Evolutionary conservation across 495 filamentous ascomycete genomes (phyloP).

Genomic region (Cenococcum geophilum): DNA sequence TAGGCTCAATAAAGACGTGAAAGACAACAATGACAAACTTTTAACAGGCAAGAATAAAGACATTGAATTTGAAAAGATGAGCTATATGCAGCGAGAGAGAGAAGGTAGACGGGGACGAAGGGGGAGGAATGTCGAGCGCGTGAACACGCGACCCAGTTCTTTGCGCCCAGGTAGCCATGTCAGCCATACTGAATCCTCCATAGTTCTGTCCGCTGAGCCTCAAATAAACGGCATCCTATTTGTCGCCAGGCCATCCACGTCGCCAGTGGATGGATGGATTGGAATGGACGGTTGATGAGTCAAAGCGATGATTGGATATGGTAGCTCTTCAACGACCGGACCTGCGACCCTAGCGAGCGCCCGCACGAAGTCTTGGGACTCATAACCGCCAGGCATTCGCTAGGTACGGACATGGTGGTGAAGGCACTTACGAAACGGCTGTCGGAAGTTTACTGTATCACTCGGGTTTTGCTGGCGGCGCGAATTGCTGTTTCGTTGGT

Average conservation of each 20-base stretch:
- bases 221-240: background rate
- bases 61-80: background rate
- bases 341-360: constrained; percentile 21
- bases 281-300: constrained; percentile 9
- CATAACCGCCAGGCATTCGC: constrained; percentile 30
- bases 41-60: background rate
- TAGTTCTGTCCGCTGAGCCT: background rate
- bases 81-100: background rate
- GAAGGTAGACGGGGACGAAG: background rate
- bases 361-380: constrained; percentile 20
- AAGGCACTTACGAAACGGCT: constrained; percentile 24
- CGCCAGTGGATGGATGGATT: constrained; percentile 13
- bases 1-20: background rate
- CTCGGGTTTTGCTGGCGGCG: constrained; percentile 4
- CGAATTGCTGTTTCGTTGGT: background rate
- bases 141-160: constrained; percentile 5
- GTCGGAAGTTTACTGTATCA: constrained; percentile 6
- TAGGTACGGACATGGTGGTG: constrained; percentile 15
- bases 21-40: background rate
- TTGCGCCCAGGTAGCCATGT: background rate
- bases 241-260: background rate
- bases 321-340: background rate
- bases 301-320: constrained; percentile 21
- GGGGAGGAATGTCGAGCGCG: background rate
- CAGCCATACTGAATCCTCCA: constrained; percentile 1